These are phyloP conservation scores for Veloboletus limbatus DNA, from an alignment of 1,284 basidiomycete genomes.

Conservation along the genomic window DNA sequence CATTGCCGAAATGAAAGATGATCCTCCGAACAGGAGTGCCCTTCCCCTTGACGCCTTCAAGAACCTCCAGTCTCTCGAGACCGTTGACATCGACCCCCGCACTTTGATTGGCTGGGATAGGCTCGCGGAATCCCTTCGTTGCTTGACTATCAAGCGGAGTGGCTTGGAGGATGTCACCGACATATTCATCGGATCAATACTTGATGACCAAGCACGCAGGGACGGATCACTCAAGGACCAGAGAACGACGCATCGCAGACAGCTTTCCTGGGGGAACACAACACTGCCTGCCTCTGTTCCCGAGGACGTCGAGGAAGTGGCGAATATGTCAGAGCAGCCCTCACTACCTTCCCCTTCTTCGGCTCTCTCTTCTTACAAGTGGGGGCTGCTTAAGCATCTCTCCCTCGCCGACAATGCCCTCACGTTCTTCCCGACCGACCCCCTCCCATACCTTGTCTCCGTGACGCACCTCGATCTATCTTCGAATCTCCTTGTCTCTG, in stretches of 20 bases:
- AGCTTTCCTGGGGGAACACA: slow-evolving; percentile 51
- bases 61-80: slow-evolving; percentile 72
- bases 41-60: slow-evolving; percentile 84
- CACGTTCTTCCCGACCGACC: slow-evolving; percentile 75
- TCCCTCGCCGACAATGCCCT: slow-evolving; percentile 81
- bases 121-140: slow-evolving; percentile 67
- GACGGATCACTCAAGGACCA: slow-evolving; percentile 50
- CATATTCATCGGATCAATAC: slow-evolving; percentile 73
- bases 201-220: slow-evolving; percentile 68
- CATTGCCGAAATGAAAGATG: slow-evolving; percentile 68
- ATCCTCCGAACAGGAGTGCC: slow-evolving; percentile 72
- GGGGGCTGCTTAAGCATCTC: slow-evolving; percentile 77
- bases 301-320: slow-evolving; percentile 54
- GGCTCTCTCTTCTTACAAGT: slow-evolving; percentile 62
- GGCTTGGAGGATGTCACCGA: slow-evolving; percentile 83
- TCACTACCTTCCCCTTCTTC: slow-evolving; percentile 32
- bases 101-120: slow-evolving; percentile 84
- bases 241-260: slow-evolving; percentile 43
- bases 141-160: slow-evolving; percentile 73
- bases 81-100: slow-evolving; percentile 80
- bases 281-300: slow-evolving; percentile 57
- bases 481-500: slow-evolving; percentile 83
- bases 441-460: slow-evolving; percentile 69
- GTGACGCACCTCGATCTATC: slow-evolving; percentile 89
- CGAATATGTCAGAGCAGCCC: slow-evolving; percentile 25